These are phyloP conservation scores for Cryptococcus wingfieldii DNA, from an alignment of 1,284 basidiomycete genomes.

Conservation along the genomic window DNA sequence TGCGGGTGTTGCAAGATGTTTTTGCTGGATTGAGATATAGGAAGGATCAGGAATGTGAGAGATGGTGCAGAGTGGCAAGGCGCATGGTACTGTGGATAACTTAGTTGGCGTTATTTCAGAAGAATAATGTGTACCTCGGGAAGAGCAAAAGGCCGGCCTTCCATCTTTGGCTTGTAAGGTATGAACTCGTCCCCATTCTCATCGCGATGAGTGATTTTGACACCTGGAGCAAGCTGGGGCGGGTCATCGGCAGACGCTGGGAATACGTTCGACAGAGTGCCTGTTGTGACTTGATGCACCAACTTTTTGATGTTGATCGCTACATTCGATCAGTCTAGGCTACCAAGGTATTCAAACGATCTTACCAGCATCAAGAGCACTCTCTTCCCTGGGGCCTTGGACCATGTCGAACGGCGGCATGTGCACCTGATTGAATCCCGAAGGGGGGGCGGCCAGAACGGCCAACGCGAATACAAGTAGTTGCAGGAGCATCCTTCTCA, in stretches of 20 bases:
- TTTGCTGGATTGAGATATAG: conserved; percentile 59
- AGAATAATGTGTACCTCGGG: conserved; percentile 58
- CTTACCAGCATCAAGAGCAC: not conserved
- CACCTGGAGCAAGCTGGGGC: no score
- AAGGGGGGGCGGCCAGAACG: no score
- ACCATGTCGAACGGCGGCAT: no score
- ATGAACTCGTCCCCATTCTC: no score
- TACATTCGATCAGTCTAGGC: not conserved
- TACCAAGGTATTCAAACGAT: not conserved
- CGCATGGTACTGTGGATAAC: conserved; percentile 45
- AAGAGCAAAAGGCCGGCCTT: conserved; percentile 59
- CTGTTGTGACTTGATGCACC: conserved; percentile 28
- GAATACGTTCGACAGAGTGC: conserved; percentile 43
- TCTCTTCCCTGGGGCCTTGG: no score
- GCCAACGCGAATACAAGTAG: no score
- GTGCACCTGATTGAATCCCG: no score
- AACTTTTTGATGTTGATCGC: conserved; percentile 25
- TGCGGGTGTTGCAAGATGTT: conserved; percentile 55
- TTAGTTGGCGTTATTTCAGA: not conserved
- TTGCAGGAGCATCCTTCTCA: no score
- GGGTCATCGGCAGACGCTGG: conserved; percentile 10
- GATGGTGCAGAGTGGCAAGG: conserved; percentile 59
- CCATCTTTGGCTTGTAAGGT: no score
- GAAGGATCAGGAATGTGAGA: conserved; percentile 60
- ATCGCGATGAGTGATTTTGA: no score